Conservation (phyloP, 805 yeast species). For the Pichia deserticola region DNA sequence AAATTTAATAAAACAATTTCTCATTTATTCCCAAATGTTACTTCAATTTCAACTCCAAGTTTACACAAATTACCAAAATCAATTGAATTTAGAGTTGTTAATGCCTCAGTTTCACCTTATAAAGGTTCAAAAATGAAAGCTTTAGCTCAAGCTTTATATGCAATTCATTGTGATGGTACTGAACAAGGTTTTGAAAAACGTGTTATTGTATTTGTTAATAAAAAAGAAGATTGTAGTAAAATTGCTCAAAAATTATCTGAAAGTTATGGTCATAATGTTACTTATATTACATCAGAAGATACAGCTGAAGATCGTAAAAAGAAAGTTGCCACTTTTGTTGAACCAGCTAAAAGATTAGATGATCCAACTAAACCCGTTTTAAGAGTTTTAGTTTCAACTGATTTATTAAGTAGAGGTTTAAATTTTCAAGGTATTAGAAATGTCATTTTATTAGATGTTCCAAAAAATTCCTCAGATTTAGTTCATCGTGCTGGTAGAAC, state of each 20-base stretch:
- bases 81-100: conserved; percentile 65
- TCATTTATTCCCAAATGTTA: conserved; percentile 55
- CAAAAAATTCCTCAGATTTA: conserved; percentile 75
- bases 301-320: conserved; percentile 49
- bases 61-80: conserved; percentile 78
- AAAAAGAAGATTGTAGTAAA: conserved; percentile 52
- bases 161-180: conserved; percentile 76
- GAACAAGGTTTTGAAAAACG: conserved; percentile 73
- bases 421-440: conserved; percentile 79
- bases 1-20: conserved; percentile 59
- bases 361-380: conserved; percentile 30
- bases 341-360: conserved; percentile 44
- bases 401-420: conserved; percentile 81
- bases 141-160: conserved; percentile 79
- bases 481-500: conserved; percentile 93
- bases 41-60: conserved; percentile 67
- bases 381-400: conserved; percentile 80
- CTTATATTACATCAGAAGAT: conserved; percentile 63
- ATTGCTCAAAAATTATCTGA: conserved; percentile 47
- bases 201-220: conserved; percentile 78
- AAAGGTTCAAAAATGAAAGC: conserved; percentile 80
- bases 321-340: conserved; percentile 55
- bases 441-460: conserved; percentile 78
- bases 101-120: conserved; percentile 72
- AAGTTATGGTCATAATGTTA: conserved; percentile 49